Evolutionary conservation across 2,329 filamentous ascomycete species (phyloP).

Genomic region (Xylariales sp.): DNA sequence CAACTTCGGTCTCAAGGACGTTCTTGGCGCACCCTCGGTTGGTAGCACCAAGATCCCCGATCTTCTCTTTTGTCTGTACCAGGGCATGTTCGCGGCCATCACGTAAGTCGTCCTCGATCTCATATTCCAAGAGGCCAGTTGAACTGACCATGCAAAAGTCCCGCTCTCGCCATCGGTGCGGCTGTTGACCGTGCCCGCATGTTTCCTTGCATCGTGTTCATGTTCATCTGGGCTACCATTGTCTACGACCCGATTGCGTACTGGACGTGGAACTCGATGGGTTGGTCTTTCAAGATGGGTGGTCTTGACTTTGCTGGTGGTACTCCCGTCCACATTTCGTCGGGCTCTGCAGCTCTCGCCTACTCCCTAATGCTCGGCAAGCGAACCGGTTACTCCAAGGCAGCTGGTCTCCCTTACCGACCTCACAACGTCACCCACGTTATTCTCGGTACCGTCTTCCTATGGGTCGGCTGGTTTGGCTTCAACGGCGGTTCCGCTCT

Average conservation of each 20-base stretch:
- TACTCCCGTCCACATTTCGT: slow-evolving; percentile 70
- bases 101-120: no score
- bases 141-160: slow-evolving; percentile 31
- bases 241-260: slow-evolving; percentile 72
- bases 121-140: no score
- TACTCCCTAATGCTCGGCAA: slow-evolving; percentile 71
- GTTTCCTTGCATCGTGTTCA: slow-evolving; percentile 59
- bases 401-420: slow-evolving; percentile 59
- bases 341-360: slow-evolving; percentile 65
- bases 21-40: slow-evolving; percentile 70
- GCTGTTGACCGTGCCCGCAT: slow-evolving; percentile 58
- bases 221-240: slow-evolving; percentile 67
- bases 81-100: slow-evolving; percentile 86
- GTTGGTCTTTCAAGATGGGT: slow-evolving; percentile 65
- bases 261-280: slow-evolving; percentile 73
- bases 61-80: slow-evolving; percentile 78
- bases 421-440: slow-evolving; percentile 73
- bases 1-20: slow-evolving; percentile 78
- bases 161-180: slow-evolving; percentile 55
- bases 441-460: slow-evolving; percentile 66
- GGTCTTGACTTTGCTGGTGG: slow-evolving; percentile 72
- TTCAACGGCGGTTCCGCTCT: slow-evolving; percentile 89
- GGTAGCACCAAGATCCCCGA: slow-evolving; percentile 71
- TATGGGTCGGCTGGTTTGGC: slow-evolving; percentile 96
- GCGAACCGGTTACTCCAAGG: slow-evolving; percentile 56